A percentile compares a stretch with the other conserved stretches of the same genome.
phyloP scores from a whole-genome alignment of 2,329 filamentous ascomycete genomes.

The Monosporascus sp. region DNA sequence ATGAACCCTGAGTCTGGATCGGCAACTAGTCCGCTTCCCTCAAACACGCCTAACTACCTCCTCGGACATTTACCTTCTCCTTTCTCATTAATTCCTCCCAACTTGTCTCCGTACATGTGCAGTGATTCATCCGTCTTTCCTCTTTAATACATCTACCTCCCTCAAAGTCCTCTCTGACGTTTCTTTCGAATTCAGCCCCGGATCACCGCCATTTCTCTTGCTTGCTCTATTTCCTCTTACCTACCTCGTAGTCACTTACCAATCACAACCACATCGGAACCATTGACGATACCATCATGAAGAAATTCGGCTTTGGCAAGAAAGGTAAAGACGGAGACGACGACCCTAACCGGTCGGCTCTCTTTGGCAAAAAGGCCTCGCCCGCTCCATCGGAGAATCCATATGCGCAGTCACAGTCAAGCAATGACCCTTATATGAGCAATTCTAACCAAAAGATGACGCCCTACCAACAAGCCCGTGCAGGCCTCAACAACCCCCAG shows the following conservation, averaged over 20 bases:
- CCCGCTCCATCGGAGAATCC: conserved; percentile 48
- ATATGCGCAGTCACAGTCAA: conserved; percentile 46
- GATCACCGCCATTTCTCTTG: neutral
- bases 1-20: neutral
- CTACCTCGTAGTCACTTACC: neutral
- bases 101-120: neutral
- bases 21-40: neutral
- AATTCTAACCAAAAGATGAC: conserved; percentile 40
- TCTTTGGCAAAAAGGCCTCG: conserved; percentile 51
- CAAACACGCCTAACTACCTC: neutral
- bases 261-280: conserved; percentile 1
- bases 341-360: conserved; percentile 40
- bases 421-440: conserved; percentile 49
- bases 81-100: neutral
- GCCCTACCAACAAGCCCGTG: conserved; percentile 40
- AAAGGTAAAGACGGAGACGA: conserved; percentile 47
- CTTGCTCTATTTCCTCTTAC: neutral
- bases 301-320: conserved; percentile 56
- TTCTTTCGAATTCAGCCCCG: neutral
- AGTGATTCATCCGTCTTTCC: neutral
- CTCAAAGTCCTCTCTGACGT: neutral
- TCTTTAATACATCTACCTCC: neutral
- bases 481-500: conserved; percentile 25
- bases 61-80: neutral
- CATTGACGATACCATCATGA: conserved; percentile 38